Base-by-base conservation (phyloP, 2,329 filamentous ascomycete species). In the Botryotinia narcissicola region DNA sequence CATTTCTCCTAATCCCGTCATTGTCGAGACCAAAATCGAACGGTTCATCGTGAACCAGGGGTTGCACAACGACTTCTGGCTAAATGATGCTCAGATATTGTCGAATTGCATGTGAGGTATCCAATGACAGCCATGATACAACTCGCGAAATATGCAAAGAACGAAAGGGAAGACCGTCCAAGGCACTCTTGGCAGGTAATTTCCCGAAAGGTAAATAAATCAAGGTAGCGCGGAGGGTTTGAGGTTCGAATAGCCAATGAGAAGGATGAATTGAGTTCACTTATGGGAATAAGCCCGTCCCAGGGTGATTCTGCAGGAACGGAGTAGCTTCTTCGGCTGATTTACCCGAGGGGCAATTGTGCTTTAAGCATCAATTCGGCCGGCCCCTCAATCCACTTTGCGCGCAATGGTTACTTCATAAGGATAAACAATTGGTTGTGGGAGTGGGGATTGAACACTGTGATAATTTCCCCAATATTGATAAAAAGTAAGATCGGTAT, bases 81-180 rank as follows among this genome's bases (percentile, higher is more conserved):
- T 29, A 67, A 29, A 54, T 57, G 32, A 67, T 54, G 25, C 46
- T 40, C 46, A 67, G 32, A 67, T 54, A 40, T 54, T 35, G 51
- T 40, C 35, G 12, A 22, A 25, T 14, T 54, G 64, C 46, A 68
- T 68, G 46, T 37, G 10, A n/a, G 12, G 9, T 54, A 9, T 32
- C 64, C 64, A 68, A 68, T 68, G 25, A 54, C 18, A 25, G 18
- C 35, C 51, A 51, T 68, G 37, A 42, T 32, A 42, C n/a, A n/a
- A 4, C 66, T 57, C 66, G 48, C 35, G 16, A 68, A 68, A 57
- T 20, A 68, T 68, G 66, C 48, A 57, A 68, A 37, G 25, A 46
- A 42, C 46, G 32, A 64, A 71, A 44, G 16, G 12, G n/a, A 40
- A 66, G 57, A 54, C 57, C 25, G 62, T 54, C 14, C 20, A 71